A percentile compares a stretch with the other conserved stretches of the same genome.
Evolutionary conservation across 2,329 filamentous ascomycete species (phyloP).

Genomic region (Fusarium anguioides): DNA sequence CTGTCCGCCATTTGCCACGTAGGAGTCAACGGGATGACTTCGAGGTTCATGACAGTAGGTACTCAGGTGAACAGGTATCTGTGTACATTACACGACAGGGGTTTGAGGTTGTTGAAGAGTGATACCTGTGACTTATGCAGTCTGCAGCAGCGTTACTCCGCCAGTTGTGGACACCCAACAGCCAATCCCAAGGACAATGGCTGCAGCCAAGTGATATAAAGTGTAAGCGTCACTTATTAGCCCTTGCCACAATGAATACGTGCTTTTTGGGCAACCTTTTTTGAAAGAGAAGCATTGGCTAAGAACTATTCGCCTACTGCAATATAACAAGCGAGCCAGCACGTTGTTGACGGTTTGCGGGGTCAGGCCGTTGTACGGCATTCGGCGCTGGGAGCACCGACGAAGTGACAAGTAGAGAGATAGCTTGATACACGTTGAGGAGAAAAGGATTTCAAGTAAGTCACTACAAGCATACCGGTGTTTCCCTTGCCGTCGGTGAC

Average conservation of each 20-base stretch:
- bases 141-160: slow-evolving; percentile 22
- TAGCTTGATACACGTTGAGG: not conserved
- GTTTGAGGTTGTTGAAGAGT: slow-evolving; percentile 6
- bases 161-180: slow-evolving; percentile 9
- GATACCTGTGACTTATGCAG: slow-evolving; percentile 22
- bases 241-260: not conserved
- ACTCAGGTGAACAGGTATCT: not conserved
- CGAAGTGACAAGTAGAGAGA: slow-evolving; percentile 8
- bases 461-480: not conserved
- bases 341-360: slow-evolving; percentile 12
- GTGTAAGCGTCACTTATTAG: slow-evolving; percentile 11
- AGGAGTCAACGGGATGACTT: not conserved
- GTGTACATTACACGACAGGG: slow-evolving; percentile 8
- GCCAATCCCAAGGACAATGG: slow-evolving; percentile 18
- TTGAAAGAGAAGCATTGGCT: slow-evolving; percentile 1
- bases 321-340: not conserved
- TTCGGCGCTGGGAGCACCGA: slow-evolving; percentile 4
- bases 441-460: not conserved
- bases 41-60: not conserved
- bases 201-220: slow-evolving; percentile 14
- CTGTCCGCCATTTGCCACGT: not conserved
- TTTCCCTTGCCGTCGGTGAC: not conserved
- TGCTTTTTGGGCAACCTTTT: not conserved
- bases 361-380: slow-evolving; percentile 22
- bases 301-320: not conserved